Evolutionary conservation across 176 grass and related monocot genomes (phyloP).

Genomic region (Carex kokanica): DNA sequence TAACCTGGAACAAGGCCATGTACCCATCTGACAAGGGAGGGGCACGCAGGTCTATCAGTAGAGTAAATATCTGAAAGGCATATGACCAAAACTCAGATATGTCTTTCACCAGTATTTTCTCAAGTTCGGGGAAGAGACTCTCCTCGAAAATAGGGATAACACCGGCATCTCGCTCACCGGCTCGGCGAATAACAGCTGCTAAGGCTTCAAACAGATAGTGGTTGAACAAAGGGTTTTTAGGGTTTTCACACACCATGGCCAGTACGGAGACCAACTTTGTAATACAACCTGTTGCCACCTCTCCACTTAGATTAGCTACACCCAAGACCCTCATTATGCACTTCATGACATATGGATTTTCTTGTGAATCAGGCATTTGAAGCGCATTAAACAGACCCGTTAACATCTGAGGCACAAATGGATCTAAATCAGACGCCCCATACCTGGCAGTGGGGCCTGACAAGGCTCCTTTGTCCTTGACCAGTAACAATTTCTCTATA

Average conservation of each 20-base stretch:
- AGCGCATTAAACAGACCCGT: constrained; percentile 64
- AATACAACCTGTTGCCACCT: constrained; percentile 55
- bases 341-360: constrained; percentile 95
- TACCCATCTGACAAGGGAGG: constrained; percentile 82
- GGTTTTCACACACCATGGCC: constrained; percentile 84
- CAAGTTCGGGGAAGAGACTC: constrained; percentile 69
- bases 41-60: constrained; percentile 68
- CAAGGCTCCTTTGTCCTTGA: constrained; percentile 49
- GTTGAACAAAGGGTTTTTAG: constrained; percentile 91
- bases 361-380: constrained; percentile 69
- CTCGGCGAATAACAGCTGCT: constrained; percentile 63
- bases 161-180: constrained; percentile 61
- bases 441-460: constrained; percentile 60
- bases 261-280: constrained; percentile 56
- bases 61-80: constrained; percentile 90
- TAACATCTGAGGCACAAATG: constrained; percentile 72
- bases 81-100: constrained; percentile 98
- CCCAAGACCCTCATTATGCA: constrained; percentile 91
- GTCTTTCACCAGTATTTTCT: constrained; percentile 90
- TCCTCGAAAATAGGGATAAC: constrained; percentile 67
- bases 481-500: constrained; percentile 75
- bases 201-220: constrained; percentile 95
- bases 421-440: constrained; percentile 63
- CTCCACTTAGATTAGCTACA: constrained; percentile 44
- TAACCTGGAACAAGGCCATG: constrained; percentile 83